Conservation (phyloP, 441 rosid genomes). For the Manihot esculenta region DNA sequence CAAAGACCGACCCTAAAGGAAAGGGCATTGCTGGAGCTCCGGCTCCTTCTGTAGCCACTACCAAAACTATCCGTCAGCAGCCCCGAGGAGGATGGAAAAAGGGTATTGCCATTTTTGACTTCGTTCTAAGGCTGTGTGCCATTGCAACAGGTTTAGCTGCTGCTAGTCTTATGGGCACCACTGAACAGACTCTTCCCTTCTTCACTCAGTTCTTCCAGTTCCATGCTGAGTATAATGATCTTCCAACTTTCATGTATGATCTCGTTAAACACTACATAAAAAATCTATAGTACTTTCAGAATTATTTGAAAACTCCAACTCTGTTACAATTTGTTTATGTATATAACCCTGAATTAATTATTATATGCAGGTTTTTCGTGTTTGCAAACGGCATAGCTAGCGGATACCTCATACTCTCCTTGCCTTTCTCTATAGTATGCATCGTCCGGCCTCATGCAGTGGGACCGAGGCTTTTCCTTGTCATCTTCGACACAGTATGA, state of each 20-base stretch:
- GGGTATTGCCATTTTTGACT: constrained; percentile 62
- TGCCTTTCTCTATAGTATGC: constrained; percentile 75
- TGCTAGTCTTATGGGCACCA: constrained; percentile 59
- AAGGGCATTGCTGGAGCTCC: constrained; percentile 43
- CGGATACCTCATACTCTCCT: constrained; percentile 62
- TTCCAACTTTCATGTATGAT: constrained; percentile 53
- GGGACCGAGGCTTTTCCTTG: constrained; percentile 56
- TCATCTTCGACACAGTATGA: constrained; percentile 40
- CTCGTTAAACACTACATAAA: not conserved
- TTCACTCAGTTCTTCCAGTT: constrained; percentile 91
- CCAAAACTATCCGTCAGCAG: not conserved
- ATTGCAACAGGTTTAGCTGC: constrained; percentile 60
- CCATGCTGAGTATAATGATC: constrained; percentile 65
- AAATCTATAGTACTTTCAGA: no score
- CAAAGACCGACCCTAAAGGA: constrained; percentile 44
- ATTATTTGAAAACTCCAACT: no score
- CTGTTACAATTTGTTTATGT: no score
- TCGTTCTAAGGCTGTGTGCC: constrained; percentile 58
- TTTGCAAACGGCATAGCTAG: constrained; percentile 52
- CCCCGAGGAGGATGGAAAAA: constrained; percentile 42
- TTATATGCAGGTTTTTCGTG: constrained; percentile 57
- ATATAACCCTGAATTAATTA: not conserved
- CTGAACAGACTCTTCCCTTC: constrained; percentile 69
- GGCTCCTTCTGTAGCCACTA: no score
- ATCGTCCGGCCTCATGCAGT: constrained; percentile 57